phyloP scores from a whole-genome alignment of 352 stramenopile genomes.

The Globisporangium alternatum region DNA sequence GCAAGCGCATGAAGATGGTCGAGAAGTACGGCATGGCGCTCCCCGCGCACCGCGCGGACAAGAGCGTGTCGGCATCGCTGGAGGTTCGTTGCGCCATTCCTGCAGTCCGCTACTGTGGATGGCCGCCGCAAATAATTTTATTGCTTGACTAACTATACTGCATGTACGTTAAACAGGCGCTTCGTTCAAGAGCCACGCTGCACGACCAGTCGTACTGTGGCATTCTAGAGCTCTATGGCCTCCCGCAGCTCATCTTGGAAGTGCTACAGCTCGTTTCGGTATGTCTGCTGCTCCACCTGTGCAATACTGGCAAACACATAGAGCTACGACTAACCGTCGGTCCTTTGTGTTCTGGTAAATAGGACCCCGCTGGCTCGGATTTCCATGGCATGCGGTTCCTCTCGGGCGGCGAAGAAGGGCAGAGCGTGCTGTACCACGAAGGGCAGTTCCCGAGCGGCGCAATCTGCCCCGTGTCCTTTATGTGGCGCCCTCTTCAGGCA shows the following conservation, averaged over 20 bases:
- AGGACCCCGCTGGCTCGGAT: slow-evolving; percentile 58
- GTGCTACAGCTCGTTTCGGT: slow-evolving; percentile 56
- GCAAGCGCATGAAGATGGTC: slow-evolving; percentile 73
- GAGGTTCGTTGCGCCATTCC: slow-evolving; percentile 12
- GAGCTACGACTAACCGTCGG: background rate
- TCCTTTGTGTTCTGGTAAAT: background rate
- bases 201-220: slow-evolving; percentile 68
- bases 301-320: background rate
- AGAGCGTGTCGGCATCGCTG: slow-evolving; percentile 65
- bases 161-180: slow-evolving; percentile 19
- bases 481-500: slow-evolving; percentile 54
- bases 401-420: slow-evolving; percentile 46
- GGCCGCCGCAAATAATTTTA: background rate
- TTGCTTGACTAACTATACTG: background rate
- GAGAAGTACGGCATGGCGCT: slow-evolving; percentile 48
- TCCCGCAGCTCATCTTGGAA: slow-evolving; percentile 55
- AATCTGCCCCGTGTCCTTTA: slow-evolving; percentile 70
- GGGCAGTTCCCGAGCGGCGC: slow-evolving; percentile 53
- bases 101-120: background rate
- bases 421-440: slow-evolving; percentile 50
- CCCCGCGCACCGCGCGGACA: slow-evolving; percentile 45
- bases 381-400: slow-evolving; percentile 61
- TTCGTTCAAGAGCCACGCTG: slow-evolving; percentile 47
- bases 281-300: background rate
- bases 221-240: slow-evolving; percentile 61